Percentiles rank a stretch among this genome's conserved stretches.
Conservation (phyloP, 352 stramenopile genomes). For the Phytophthora lateralis region DNA sequence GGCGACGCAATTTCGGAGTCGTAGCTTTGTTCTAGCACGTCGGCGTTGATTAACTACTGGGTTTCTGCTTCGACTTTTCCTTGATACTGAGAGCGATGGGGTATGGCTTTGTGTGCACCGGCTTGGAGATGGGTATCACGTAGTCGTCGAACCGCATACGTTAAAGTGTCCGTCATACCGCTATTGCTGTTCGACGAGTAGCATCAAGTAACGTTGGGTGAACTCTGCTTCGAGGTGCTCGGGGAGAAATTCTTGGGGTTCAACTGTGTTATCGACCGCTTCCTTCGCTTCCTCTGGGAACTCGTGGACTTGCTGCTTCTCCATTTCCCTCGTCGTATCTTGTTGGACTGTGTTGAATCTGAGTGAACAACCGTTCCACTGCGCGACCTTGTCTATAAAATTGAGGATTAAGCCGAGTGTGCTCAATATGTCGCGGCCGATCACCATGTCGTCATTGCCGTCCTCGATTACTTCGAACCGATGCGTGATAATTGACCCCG, state of each 20-base stretch:
- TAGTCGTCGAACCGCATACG: conserved; percentile 12
- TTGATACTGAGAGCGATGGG: neutral
- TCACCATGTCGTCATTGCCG: conserved; percentile 9
- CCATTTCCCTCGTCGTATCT: neutral
- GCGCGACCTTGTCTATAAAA: conserved; percentile 3
- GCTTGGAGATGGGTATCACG: conserved; percentile 2
- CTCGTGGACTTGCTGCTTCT: neutral
- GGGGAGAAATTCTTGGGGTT: neutral
- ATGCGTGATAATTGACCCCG: conserved; percentile 9
- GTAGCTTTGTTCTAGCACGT: conserved; percentile 18
- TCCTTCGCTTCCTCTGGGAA: conserved; percentile 10
- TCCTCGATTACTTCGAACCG: conserved; percentile 11
- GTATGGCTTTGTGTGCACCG: conserved; percentile 15
- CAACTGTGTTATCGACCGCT: neutral
- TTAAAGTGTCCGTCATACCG: conserved; percentile 14
- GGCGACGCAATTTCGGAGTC: conserved; percentile 19
- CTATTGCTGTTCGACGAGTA: neutral
- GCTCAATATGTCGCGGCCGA: conserved; percentile 13
- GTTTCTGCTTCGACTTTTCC: conserved; percentile 1
- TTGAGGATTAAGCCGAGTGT: conserved; percentile 6
- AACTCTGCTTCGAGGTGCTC: conserved; percentile 3
- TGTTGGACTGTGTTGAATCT: conserved; percentile 2
- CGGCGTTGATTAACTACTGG: conserved; percentile 5
- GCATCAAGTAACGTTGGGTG: neutral
- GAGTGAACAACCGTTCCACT: conserved; percentile 11